Percentiles rank a stretch among this genome's conserved stretches.
Evolutionary conservation across 371 early-diverging fungal genomes (phyloP).

Genomic region (Caulochytrium protostelioides): DNA sequence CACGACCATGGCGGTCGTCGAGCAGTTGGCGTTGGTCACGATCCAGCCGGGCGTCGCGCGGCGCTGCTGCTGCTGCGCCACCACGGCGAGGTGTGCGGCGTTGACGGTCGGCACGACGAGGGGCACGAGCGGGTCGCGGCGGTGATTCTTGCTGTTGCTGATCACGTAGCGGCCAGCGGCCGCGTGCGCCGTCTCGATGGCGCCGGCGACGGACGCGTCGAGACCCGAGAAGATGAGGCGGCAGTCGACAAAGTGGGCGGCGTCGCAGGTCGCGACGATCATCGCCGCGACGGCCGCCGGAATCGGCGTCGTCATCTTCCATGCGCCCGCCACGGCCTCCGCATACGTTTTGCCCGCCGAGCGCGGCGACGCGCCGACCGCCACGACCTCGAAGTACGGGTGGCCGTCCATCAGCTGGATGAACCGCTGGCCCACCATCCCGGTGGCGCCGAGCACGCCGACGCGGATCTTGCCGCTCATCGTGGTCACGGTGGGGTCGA

Average conservation of each 20-base stretch:
- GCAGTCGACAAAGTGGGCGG: conserved; percentile 52
- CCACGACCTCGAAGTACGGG: conserved; percentile 62
- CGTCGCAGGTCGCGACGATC: conserved; percentile 52
- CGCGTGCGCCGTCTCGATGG: conserved; percentile 51
- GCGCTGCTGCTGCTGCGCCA: conserved; percentile 48
- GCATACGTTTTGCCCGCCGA: conserved; percentile 69
- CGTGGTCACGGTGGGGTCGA: too few species aligned
- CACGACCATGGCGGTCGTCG: conserved; percentile 81
- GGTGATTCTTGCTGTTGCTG: conserved; percentile 87
- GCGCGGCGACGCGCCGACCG: conserved; percentile 73
- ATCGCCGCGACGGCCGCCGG: conserved; percentile 37
- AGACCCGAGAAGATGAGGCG: conserved; percentile 81
- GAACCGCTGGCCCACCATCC: conserved; percentile 96
- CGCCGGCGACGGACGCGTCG: conserved; percentile 79
- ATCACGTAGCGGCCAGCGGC: conserved; percentile 66
- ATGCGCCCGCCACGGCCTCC: conserved; percentile 39
- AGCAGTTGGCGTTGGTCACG: conserved; percentile 93
- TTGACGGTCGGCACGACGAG: conserved; percentile 83
- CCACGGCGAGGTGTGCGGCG: conserved; percentile 55
- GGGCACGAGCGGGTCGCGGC: conserved; percentile 69
- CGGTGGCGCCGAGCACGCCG: conserved; percentile 89
- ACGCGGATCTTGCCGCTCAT: conserved; percentile 24
- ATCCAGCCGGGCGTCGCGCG: conserved; percentile 57
- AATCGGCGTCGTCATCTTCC: conserved; percentile 65
- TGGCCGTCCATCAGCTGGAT: conserved; percentile 65